Base-by-base conservation (phyloP, 2,329 filamentous ascomycete genomes). In the Calonectria multiphialidica region DNA sequence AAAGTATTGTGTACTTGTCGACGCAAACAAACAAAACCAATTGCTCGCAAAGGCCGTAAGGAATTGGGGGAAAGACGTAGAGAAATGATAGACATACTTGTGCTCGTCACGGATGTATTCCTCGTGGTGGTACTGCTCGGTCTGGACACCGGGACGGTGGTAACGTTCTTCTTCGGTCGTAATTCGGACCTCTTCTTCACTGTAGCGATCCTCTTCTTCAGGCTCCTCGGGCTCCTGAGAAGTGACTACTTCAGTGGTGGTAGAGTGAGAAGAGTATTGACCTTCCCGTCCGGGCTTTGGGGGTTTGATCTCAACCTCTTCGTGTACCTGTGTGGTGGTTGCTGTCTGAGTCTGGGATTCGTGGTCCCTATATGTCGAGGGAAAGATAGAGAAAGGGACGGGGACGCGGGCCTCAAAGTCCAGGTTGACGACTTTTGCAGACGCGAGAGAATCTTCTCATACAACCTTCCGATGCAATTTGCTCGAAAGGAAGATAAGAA, bases 301-400 rank as follows among this genome's bases (percentile, higher is more conserved):
- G 80, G 95, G 90, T 83, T 93, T 93, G 89, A 95, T 92, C 88
- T 96, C 93, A 89, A 94, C 92, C 92, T 98, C 95, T 92, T 96
- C 93, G 92, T 95, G 92, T 8, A 71, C 57, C 55, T 71, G 69
- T 6, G 64, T 71, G 84, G 87, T 83, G 85, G 82, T 88, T 76
- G 81, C 87, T 83, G 88, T 89, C 86, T 89, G 89, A 88, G 89
- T 83, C 77, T 85, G 81, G 75, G 80, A 80, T 77, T 84, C 85
- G 82, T 84, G 85, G 85, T 89, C 89, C 86, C 94, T 92, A 92
- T 98, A 98, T 88, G 95, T 95, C 88, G 95, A 98, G 90, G 96
- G 96, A 93, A 98, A 98, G 94, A 98, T 94, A 94, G 95, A 98
- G 93, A 98, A 98, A 89, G 96, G 96, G 89, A 98, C 97, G 91